Evolutionary conservation across 805 yeast species (phyloP).

Genomic region (Cyberlindnera subsufficiens): DNA sequence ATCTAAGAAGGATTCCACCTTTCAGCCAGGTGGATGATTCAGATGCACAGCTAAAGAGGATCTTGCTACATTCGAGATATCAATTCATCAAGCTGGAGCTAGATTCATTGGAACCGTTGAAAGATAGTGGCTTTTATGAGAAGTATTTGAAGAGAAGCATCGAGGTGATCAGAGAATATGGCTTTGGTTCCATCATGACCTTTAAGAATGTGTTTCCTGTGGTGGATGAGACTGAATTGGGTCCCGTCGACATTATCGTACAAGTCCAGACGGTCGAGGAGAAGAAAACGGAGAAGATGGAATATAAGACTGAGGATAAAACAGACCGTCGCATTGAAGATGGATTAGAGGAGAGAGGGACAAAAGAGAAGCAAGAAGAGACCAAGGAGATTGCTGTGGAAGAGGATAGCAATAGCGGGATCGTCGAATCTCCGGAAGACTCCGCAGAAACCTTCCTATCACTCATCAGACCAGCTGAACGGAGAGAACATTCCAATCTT

Average conservation of each 20-base stretch:
- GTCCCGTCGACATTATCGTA: constrained; percentile 6
- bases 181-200: constrained; percentile 66
- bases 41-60: constrained; percentile 38
- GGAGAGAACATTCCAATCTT: constrained; percentile 14
- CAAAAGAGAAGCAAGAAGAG: background rate
- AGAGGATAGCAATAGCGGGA: background rate
- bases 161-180: constrained; percentile 80
- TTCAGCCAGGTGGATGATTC: constrained; percentile 27
- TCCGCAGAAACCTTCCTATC: background rate
- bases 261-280: background rate
- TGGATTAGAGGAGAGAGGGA: background rate
- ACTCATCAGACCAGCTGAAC: constrained; percentile 4
- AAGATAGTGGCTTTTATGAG: constrained; percentile 43
- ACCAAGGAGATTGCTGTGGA: background rate
- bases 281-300: constrained; percentile 1
- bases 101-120: constrained; percentile 49
- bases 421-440: background rate
- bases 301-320: background rate
- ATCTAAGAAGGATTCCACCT: constrained; percentile 62
- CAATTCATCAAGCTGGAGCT: constrained; percentile 62
- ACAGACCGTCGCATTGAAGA: background rate
- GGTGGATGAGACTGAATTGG: constrained; percentile 22
- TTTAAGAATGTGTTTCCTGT: constrained; percentile 57
- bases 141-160: constrained; percentile 71
- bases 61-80: constrained; percentile 63